Evolutionary conservation across 345 rosid genomes (phyloP), one percentile per base, ranked within the genome.

Genomic region (Boechera divaricarpa): DNA sequence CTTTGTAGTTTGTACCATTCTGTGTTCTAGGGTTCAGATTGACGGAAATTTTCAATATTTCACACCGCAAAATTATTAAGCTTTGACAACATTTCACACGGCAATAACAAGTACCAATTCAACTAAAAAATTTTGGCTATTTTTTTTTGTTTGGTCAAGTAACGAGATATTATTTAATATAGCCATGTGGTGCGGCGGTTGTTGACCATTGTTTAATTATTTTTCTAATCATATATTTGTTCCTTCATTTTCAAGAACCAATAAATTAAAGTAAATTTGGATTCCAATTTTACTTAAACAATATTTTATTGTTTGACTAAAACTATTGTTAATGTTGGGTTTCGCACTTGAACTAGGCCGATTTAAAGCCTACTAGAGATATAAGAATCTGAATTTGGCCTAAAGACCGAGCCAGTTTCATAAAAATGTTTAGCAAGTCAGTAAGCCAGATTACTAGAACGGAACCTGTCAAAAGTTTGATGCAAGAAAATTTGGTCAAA

Each of bases 181-280:
- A 13, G n/a, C 10, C 63, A 69, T 69, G 62, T 69, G 9, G 73
- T 69, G 39, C 2, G 63, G 52, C 62, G 39, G 73, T 69, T 53
- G 73, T 69, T 69, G 51, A 69, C 63, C 51, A 24, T 69, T 69
- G 62, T 69, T 55, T 26, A 54, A n/a, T 68, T 68, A 26, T 68
- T 10, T 11, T 54, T 39, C 16, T 69, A 41, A 69, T 68, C 35
- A 67, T 53, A 24, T 53, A 8, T 6, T 35, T 10, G 35, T 67
- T 36, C 58, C 58, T 67, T 49, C 33, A 6, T 33, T 49, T 33
- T 49, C 24, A 33, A 51, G 51, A 6, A 33, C 35, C 51, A 31
- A 67, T 36, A 5, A 26, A 53, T 12, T 36, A 52, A 35, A 49
- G 18, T 18, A 21, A 21, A 21, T 54, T 55, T 55, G 60, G 13